Evolutionary conservation across 1,139 yeast genomes (phyloP), one percentile per base, ranked within the genome.

Genomic region (Diutina siamensis): DNA sequence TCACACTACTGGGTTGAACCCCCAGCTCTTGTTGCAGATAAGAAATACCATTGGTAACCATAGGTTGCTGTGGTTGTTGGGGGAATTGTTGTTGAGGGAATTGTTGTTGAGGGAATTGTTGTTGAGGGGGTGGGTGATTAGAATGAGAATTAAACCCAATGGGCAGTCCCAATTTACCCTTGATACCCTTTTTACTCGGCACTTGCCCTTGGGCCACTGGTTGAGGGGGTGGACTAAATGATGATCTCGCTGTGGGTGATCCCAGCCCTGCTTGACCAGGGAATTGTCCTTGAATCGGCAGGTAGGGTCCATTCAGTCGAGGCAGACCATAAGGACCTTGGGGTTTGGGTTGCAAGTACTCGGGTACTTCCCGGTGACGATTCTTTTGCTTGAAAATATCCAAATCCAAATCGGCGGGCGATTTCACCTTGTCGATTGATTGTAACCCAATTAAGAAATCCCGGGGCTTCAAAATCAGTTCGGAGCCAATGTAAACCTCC

Each of bases 401-500:
- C 48, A 71, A 58, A 45, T 67, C 64, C 47, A 71, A 60, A 40
- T 68, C 70, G 3, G 51, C 55, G 4, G 56, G 57, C 9, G 56
- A 53, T 49, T 69, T 71, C 18, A 55, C 66, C 13, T 56, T 56
- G 50, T 70, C 74, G 35, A 70, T 64, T 31, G 63, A 57, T 53
- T 71, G 76, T 31, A 71, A 59, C 1, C 75, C 75, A 47, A 70
- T 70, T 47, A 71, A 59, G 50, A 70, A 71, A 52, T 71, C 76
- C 22, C 75, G 57, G 0, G 97, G 94, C 12, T 83, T 77, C 49
- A 84, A 62, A 3, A 88, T 64, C 45, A 83, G 79, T 57, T 85
- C 95, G 5, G 94, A 82, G 0, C 98, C 98, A 49, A 92, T 68
- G 50, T 83, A 78, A 28, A 92, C 74, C 52, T 87, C 96, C 57